Evolutionary conservation across 176 grass and related monocot genomes (phyloP).

Genomic region (Neostapfia colusana): DNA sequence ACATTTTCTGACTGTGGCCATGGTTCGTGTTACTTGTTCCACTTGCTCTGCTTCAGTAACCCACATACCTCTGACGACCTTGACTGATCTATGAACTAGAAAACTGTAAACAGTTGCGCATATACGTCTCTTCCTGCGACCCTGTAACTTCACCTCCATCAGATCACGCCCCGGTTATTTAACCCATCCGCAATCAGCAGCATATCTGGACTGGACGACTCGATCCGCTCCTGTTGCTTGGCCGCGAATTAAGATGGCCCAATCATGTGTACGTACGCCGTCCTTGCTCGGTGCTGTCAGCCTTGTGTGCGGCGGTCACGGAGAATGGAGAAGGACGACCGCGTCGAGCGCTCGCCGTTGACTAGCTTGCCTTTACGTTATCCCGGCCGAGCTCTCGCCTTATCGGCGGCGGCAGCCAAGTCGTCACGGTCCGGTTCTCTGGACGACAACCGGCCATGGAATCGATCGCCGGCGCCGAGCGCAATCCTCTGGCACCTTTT

Average conservation of each 20-base stretch:
- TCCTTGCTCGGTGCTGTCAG: background rate
- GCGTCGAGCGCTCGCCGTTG: slow-evolving; percentile 18
- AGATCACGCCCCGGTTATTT: background rate
- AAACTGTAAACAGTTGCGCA: background rate
- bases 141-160: background rate
- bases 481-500: background rate
- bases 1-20: too few relatives aligned
- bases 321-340: background rate
- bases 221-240: background rate
- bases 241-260: background rate
- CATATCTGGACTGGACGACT: background rate
- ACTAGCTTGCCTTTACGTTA: background rate
- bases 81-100: background rate
- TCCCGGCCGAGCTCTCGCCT: background rate
- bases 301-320: background rate
- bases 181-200: background rate
- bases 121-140: slow-evolving; percentile 13
- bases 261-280: background rate
- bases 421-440: too few relatives aligned
- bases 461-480: background rate
- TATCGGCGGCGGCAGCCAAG: slow-evolving; percentile 15
- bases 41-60: background rate
- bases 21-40: too few relatives aligned
- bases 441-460: background rate
- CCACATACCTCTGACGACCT: background rate